These are phyloP conservation scores for Helicocarpus griseus DNA, from an alignment of 2,329 filamentous ascomycete species.

Conservation along the genomic window DNA sequence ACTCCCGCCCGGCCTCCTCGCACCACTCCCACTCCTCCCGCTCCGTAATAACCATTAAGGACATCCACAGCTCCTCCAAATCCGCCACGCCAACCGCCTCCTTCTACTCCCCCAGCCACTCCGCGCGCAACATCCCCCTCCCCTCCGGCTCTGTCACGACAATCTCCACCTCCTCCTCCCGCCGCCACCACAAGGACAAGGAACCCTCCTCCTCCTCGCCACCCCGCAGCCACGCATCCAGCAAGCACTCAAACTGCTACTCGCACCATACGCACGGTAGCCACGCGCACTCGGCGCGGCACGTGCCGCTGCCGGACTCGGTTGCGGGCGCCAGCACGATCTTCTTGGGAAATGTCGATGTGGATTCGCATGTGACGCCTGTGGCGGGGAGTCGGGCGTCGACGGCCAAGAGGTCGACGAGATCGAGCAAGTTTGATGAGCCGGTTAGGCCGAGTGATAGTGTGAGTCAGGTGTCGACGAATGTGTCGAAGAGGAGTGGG, in stretches of 20 bases:
- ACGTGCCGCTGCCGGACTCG: slow-evolving; percentile 25
- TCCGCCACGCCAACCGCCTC: slow-evolving; percentile 17
- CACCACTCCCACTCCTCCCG: slow-evolving; percentile 11
- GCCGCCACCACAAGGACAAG: slow-evolving; percentile 2
- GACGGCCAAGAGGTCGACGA: slow-evolving; percentile 5
- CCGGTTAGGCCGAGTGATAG: slow-evolving; percentile 30
- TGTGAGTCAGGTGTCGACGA: slow-evolving; percentile 28
- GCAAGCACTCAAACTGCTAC: slow-evolving; percentile 13
- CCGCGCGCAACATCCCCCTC: slow-evolving; percentile 28
- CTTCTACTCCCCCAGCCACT: slow-evolving; percentile 22
- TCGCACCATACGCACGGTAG: slow-evolving; percentile 3
- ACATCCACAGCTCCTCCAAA: slow-evolving; percentile 10
- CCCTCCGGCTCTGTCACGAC: slow-evolving; percentile 23
- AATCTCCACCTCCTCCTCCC: slow-evolving; percentile 10
- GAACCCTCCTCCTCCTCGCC: neutral
- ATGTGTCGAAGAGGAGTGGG: slow-evolving; percentile 12
- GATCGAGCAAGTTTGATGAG: slow-evolving; percentile 28
- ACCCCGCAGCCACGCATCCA: neutral
- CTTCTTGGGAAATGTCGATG: slow-evolving; percentile 20
- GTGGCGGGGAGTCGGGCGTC: slow-evolving; percentile 21
- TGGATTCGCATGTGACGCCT: slow-evolving; percentile 56
- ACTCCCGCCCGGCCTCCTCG: slow-evolving; percentile 4
- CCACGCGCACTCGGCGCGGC: slow-evolving; percentile 10
- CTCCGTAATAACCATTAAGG: slow-evolving; percentile 10
- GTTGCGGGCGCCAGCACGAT: slow-evolving; percentile 20